Evolutionary conservation across 768 basidiomycete species (phyloP).

Genomic region (Podaxis rugospora): DNA sequence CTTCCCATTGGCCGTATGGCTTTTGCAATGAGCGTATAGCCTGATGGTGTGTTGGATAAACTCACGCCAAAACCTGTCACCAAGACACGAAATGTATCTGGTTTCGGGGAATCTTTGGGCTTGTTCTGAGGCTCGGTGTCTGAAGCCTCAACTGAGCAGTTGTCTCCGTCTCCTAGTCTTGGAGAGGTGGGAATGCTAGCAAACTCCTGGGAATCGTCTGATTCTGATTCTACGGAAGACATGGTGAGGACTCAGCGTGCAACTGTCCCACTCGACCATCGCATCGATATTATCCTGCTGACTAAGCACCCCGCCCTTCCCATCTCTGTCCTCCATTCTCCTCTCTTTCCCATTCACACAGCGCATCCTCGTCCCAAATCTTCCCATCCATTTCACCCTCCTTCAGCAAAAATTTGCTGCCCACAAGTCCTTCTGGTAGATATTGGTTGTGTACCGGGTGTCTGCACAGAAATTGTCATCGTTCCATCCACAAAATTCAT

Average conservation of each 20-base stretch:
- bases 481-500: background rate
- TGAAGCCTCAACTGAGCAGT: background rate
- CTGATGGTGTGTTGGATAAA: background rate
- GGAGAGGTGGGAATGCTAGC: constrained; percentile 1
- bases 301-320: constrained; percentile 10
- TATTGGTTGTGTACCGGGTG: constrained; percentile 68
- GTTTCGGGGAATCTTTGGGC: background rate
- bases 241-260: background rate
- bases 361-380: constrained; percentile 55
- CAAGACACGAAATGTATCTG: constrained; percentile 26
- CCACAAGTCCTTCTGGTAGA: constrained; percentile 46
- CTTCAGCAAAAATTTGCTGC: constrained; percentile 38
- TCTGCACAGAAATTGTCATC: constrained; percentile 21
- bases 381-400: constrained; percentile 41
- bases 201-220: constrained; percentile 8
- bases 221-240: constrained; percentile 5
- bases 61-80: constrained; percentile 35
- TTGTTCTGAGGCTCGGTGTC: background rate
- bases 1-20: constrained; percentile 52
- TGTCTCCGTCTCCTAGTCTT: background rate
- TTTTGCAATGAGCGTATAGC: constrained; percentile 23
- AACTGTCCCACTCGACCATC: background rate
- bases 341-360: constrained; percentile 51
- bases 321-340: constrained; percentile 13
- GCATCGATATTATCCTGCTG: background rate